Base-by-base conservation (phyloP, 768 basidiomycete species). In the Lentinula raphanica region DNA sequence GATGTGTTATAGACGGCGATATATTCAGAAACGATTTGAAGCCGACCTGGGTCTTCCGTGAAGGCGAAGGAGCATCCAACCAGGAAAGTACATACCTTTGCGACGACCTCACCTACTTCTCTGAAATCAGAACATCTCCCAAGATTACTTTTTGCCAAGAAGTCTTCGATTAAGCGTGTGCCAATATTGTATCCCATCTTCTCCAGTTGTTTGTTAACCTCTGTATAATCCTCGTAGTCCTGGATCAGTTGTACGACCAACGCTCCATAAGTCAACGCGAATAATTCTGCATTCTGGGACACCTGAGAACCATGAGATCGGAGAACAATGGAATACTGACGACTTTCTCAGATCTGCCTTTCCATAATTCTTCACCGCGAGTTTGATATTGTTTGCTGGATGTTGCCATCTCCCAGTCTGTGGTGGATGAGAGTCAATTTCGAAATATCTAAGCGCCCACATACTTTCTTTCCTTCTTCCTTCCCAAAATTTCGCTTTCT, bases 131-230 rank as follows among this genome's bases (percentile, higher is more conserved):
- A 75, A 71, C 97, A 99, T 63, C 92, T 79, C n/a, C 91, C 92
- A 15, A 48, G 27, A 28, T 31, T 85, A 61, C 94, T 94, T 68
- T 92, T 85, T 23, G 97, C 96, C 48, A 99, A 80, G 67, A 99
- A 97, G 68, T 99, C 97, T 68, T 99, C 97, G 58, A 99, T 97
- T 55, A 99, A 75, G 38, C 97, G 80, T 23, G 88, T 96, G 27
- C 97, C 97, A 59, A 99, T 98, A 69, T 95, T 97, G 73, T 97
- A 98, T 3, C 97, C 97, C 96, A 98, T 98, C 76, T 94, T 96
- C 66, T 99, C 96, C 2, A 99, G 86, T 70, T 99, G 95, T 71
- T 92, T 95, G 72, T 93, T 93, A 61, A 93, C 91, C 69, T 96
- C 93, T 13, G 81, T 81, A 68, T 97, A 98, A 76, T 99, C 95